Percentiles rank a stretch among this genome's conserved stretches.
Evolutionary conservation across 371 early-diverging fungal genomes (phyloP).

Genomic region (Fennellomyces sp.): DNA sequence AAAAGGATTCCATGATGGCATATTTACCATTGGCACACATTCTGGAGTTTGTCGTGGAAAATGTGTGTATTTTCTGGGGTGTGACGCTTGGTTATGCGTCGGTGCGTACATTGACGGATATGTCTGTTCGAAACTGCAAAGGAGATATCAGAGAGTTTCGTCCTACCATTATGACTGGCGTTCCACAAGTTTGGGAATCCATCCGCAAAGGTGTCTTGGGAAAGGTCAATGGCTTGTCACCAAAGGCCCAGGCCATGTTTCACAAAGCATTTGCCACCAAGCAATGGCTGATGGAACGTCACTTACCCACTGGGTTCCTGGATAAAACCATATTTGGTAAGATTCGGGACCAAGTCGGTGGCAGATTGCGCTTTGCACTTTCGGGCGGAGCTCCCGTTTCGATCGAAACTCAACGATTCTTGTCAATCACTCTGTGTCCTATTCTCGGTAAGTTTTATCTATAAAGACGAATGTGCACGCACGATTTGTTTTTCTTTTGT

Average conservation of each 20-base stretch:
- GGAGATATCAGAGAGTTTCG: slow-evolving; percentile 77
- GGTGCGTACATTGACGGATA: slow-evolving; percentile 80
- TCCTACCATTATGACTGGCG: slow-evolving; percentile 86
- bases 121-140: slow-evolving; percentile 81
- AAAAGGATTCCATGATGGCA: slow-evolving; percentile 75
- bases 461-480: no score
- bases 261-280: slow-evolving; percentile 58
- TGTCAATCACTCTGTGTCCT: slow-evolving; percentile 67
- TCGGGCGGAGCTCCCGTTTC: slow-evolving; percentile 87
- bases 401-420: slow-evolving; percentile 66
- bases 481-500: neutral
- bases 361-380: slow-evolving; percentile 71
- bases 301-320: slow-evolving; percentile 61
- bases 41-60: slow-evolving; percentile 78
- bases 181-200: slow-evolving; percentile 86
- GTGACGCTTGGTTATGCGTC: slow-evolving; percentile 81
- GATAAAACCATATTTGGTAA: slow-evolving; percentile 75
- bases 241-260: slow-evolving; percentile 48
- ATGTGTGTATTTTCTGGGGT: slow-evolving; percentile 67
- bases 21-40: slow-evolving; percentile 95
- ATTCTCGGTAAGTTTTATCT: slow-evolving; percentile 45
- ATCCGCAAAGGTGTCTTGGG: slow-evolving; percentile 74
- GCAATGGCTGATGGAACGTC: slow-evolving; percentile 44
- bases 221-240: slow-evolving; percentile 41
- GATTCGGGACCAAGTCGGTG: slow-evolving; percentile 77